Percentiles rank a stretch among this genome's conserved stretches.
Evolutionary conservation across 768 basidiomycete species (phyloP).

Genomic region (Lactarius indigo): DNA sequence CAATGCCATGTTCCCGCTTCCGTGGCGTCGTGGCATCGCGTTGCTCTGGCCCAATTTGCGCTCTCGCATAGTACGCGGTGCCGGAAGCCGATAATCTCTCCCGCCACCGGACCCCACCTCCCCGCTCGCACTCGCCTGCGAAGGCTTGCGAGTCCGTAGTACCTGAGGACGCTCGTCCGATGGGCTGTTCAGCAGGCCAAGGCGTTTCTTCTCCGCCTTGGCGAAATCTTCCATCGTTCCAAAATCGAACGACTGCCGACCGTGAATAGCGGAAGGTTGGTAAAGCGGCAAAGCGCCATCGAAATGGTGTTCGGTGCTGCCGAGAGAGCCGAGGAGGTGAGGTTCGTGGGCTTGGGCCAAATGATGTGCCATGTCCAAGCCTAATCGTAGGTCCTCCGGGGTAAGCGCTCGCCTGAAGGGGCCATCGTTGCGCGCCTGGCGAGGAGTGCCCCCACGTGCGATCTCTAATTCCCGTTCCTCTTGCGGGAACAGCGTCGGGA

Average conservation of each 20-base stretch:
- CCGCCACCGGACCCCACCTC: conserved; percentile 25
- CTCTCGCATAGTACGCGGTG: conserved; percentile 65
- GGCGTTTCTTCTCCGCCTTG: conserved; percentile 55
- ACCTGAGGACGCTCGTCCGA: conserved; percentile 19
- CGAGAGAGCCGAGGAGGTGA: conserved; percentile 39
- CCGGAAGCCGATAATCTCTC: conserved; percentile 28
- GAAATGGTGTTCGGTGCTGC: conserved; percentile 2
- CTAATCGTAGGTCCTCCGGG: conserved; percentile 4
- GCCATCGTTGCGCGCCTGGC: background rate
- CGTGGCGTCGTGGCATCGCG: conserved; percentile 56
- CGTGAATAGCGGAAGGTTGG: conserved; percentile 47
- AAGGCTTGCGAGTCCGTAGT: conserved; percentile 28
- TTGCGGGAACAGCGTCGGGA: conserved; percentile 44
- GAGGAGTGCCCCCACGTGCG: conserved; percentile 33
- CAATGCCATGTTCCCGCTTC: conserved; percentile 82
- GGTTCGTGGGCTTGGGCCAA: conserved; percentile 41
- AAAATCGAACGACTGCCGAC: conserved; percentile 67
- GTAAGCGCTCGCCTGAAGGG: background rate
- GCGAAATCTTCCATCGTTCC: conserved; percentile 74
- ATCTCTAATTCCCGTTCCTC: conserved; percentile 48
- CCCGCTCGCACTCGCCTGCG: conserved; percentile 18
- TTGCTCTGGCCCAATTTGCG: conserved; percentile 87
- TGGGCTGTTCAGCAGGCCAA: conserved; percentile 53
- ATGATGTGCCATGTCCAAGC: conserved; percentile 13
- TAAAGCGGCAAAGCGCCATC: conserved; percentile 62